Base-by-base conservation (phyloP, 2,329 filamentous ascomycete species). In the Aspergillus novofumigatus region DNA sequence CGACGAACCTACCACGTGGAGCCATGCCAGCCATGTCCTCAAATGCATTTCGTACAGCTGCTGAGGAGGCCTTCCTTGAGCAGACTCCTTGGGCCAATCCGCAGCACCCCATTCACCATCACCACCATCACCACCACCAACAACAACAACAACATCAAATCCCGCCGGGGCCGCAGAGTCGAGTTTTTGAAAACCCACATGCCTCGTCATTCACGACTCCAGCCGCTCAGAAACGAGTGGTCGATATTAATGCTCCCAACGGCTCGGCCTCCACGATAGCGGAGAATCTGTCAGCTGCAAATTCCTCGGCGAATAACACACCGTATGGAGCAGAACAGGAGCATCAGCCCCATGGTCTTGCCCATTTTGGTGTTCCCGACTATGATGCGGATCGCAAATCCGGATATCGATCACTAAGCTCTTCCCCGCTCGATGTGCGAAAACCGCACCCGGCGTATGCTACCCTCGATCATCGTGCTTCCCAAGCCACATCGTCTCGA, bases 71-170 rank as follows among this genome's bases (percentile, higher is more conserved):
- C 62, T 96, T 94, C 65, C 82, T 96, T 55, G 90, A 95, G 68
- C 88, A 93, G 64, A 96, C 90, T 4, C 89, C 92, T 1, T 97
- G 92, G 92, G 91, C 92, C 38, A 96, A 96, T 69, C 91, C 92
- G 20, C 90, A 93, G 64, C 88, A 91, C 69, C 86, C 88, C 6
- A 83, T 86, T 9, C 87, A 91, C 69, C 82, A 84, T 7, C 32
- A 38, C 32, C 32, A 38, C 14, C 14, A 38, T 7, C 32, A 38
- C 5, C 14, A 38, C 14, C 32, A 38, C 0, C 32, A 38, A 7
- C 32, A 38, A 4, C 29, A 38, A 4, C 29, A 32, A 7, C 32
- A 38, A 59, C 70, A 77, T 53, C 72, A 76, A 45, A 74, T 77
- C 44, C 74, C 69, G 26, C 67, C 69, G 54, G 66, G 74, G 44